phyloP scores from a whole-genome alignment of 495 filamentous ascomycete species.

The Trichoderma erinaceum region DNA sequence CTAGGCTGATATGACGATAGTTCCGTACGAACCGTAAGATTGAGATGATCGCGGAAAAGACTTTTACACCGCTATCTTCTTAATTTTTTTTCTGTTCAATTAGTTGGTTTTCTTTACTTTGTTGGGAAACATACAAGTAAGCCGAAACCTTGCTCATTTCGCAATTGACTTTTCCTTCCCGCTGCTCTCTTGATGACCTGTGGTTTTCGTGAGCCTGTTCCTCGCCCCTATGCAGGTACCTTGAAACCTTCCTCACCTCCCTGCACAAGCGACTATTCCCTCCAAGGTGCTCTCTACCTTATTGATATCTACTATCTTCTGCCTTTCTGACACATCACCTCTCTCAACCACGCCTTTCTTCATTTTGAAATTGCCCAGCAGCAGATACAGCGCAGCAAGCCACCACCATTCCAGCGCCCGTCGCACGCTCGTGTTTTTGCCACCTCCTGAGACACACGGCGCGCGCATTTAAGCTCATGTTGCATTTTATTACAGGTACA shows the following conservation, averaged over 20 bases:
- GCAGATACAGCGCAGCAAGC: not conserved
- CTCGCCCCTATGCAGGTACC: slow-evolving; percentile 9
- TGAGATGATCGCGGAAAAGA: not conserved
- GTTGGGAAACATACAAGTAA: not conserved
- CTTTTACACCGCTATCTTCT: not conserved
- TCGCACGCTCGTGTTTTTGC: not conserved
- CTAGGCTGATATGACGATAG: no score
- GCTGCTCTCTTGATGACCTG: not conserved
- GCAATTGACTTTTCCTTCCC: slow-evolving; percentile 12
- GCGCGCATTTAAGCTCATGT: not conserved
- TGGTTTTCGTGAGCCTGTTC: not conserved
- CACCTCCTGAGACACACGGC: not conserved
- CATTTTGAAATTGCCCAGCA: not conserved
- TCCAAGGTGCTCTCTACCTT: no score
- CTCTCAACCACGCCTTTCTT: not conserved
- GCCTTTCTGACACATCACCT: not conserved
- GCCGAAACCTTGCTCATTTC: no score
- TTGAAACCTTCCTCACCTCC: not conserved
- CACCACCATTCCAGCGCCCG: not conserved
- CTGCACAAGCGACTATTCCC: not conserved
- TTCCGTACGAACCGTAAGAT: not conserved
- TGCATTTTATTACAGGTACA: not conserved
- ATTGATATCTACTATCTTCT: not conserved
- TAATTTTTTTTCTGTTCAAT: not conserved
- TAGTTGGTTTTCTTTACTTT: not conserved